Conservation (phyloP, 2,329 filamentous ascomycete species). For the Colletotrichum scovillei region DNA sequence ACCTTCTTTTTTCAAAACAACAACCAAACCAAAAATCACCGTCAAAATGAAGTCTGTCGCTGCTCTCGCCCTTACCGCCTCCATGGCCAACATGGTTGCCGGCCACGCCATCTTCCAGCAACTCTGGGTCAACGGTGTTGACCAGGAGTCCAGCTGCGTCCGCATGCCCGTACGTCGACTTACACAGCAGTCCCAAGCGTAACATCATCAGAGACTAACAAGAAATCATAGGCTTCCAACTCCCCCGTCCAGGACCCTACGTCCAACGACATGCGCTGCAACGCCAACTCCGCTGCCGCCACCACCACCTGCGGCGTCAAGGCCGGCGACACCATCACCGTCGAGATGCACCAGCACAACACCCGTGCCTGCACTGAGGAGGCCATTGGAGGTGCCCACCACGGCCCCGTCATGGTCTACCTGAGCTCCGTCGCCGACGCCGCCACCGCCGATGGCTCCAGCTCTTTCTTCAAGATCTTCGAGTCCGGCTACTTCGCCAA, state of each 20-base stretch:
- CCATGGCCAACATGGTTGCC: slow-evolving; percentile 36
- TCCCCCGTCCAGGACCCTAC: slow-evolving; percentile 53
- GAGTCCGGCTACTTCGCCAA: slow-evolving; percentile 48
- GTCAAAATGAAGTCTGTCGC: slow-evolving; percentile 34
- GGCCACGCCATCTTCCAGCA: slow-evolving; percentile 64
- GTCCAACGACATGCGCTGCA: slow-evolving; percentile 55
- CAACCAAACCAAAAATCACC: not conserved
- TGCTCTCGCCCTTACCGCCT: slow-evolving; percentile 29
- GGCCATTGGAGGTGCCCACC: slow-evolving; percentile 64
- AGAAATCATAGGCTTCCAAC: slow-evolving; percentile 43
- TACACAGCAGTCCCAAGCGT: not conserved
- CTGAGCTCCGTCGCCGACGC: slow-evolving; percentile 60
- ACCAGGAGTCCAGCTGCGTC: slow-evolving; percentile 30
- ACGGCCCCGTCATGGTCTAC: slow-evolving; percentile 62
- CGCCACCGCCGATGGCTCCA: slow-evolving; percentile 53
- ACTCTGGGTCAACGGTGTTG: slow-evolving; percentile 55
- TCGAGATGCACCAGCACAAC: slow-evolving; percentile 59
- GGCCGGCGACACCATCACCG: slow-evolving; percentile 52
- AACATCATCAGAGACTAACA: not conserved
- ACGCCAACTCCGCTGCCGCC: slow-evolving; percentile 48
- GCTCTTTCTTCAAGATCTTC: slow-evolving; percentile 64
- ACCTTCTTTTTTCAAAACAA: slow-evolving; percentile 17
- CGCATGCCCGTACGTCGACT: slow-evolving; percentile 30
- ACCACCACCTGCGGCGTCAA: slow-evolving; percentile 40
- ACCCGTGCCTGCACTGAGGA: slow-evolving; percentile 57